Base-by-base conservation (phyloP, 225 moss, liverwort and hornwort species). In the Polytrichum formosum region DNA sequence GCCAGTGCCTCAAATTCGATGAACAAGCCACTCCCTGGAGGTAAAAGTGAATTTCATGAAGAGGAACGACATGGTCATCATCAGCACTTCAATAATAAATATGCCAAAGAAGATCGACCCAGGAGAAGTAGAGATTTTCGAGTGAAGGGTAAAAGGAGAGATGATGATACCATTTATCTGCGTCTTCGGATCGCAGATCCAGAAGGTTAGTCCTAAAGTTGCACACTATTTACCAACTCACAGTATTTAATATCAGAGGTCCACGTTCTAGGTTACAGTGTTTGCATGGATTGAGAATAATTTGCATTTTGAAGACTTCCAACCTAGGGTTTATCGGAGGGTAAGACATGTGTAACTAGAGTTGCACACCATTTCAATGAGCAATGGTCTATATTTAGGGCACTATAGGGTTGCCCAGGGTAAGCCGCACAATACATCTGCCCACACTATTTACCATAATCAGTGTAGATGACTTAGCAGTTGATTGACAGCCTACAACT, bases 101-200 rank as follows among this genome's bases (percentile, higher is more conserved):
- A 67, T 19, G 27, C 63, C 10, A 83, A 78, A 66, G 81, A 76
- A 55, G 80, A 85, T 54, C 80, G 74, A 0, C 77, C 80, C 21
- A 65, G 82, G 65, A 80, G 82, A 72, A 88, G 82, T 16, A 73
- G 84, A 35, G 84, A 87, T 74, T 84, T 92, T 28, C 71, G 68
- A 73, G 85, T 90, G 18, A 92, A 92, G 69, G 92, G 88, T 5
- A 90, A 90, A 81, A 85, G 84, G 54, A 81, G 72, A 21, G 84
- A 92, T 65, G 90, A 92, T 33, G 85, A 88, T 18, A 88, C 88
- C 1, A 74, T 92, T 30, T 84, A 79, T 58, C 72, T 90, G 37
- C 79, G 83, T 60, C 90, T 92, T 54, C 82, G 80, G n/a, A 92
- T 92, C 63, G 92, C 88, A 66, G 81, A 90, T 63, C 78, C 16